Conservation (phyloP, 768 basidiomycete genomes). For the Suillus tomentosus region DNA sequence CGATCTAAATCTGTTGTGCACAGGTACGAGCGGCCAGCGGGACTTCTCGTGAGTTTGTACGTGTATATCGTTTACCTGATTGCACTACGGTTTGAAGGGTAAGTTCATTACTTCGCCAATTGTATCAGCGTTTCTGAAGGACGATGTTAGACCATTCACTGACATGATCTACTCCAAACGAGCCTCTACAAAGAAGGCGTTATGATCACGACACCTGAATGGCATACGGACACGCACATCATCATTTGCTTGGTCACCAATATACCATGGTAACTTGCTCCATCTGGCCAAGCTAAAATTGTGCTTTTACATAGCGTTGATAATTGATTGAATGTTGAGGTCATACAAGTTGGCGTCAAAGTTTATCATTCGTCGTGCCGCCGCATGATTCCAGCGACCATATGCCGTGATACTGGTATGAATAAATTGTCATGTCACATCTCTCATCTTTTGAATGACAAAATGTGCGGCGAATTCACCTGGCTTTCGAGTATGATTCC, state of each 20-base stretch:
- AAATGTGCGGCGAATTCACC: background rate
- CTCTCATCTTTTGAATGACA: background rate
- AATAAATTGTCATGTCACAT: background rate
- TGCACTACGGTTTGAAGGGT: slow-evolving; percentile 92
- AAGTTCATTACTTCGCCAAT: slow-evolving; percentile 30
- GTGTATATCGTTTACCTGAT: slow-evolving; percentile 84
- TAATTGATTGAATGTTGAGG: background rate
- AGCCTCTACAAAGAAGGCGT: slow-evolving; percentile 28
- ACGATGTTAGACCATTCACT: slow-evolving; percentile 62
- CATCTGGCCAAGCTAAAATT: background rate
- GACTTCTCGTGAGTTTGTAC: slow-evolving; percentile 75
- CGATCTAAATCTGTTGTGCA: background rate
- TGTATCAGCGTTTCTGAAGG: slow-evolving; percentile 9
- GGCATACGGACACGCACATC: background rate
- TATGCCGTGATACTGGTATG: background rate
- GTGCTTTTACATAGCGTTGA: background rate
- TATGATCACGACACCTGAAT: background rate
- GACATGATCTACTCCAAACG: slow-evolving; percentile 78
- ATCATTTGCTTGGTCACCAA: background rate
- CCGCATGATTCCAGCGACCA: background rate
- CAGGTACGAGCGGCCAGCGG: slow-evolving; percentile 87
- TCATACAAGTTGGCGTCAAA: background rate
- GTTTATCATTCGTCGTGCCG: no score
- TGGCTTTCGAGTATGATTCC: background rate
- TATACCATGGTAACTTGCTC: background rate